phyloP scores from a whole-genome alignment of 1,284 basidiomycete genomes.

The Cerioporus squamosus region DNA sequence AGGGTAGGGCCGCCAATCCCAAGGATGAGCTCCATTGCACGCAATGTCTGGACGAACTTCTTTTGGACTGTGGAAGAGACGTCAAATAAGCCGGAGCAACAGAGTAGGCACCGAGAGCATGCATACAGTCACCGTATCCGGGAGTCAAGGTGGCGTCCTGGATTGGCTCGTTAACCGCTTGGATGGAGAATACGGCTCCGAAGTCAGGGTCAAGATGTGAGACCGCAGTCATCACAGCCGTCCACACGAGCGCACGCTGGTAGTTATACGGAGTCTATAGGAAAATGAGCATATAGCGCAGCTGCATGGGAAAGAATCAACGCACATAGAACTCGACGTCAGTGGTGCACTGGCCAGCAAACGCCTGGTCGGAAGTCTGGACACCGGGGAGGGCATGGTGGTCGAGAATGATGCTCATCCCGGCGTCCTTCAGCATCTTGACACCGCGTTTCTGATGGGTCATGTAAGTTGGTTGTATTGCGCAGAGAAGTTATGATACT shows the following conservation, averaged over 20 bases:
- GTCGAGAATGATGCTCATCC: slow-evolving; percentile 71
- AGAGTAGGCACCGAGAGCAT: neutral
- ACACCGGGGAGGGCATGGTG: slow-evolving; percentile 81
- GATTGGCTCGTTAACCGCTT: slow-evolving; percentile 79
- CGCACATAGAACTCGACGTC: slow-evolving; percentile 75
- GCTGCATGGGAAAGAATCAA: neutral
- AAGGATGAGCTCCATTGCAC: slow-evolving; percentile 63
- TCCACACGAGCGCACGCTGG: slow-evolving; percentile 75
- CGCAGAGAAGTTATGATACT: slow-evolving; percentile 17
- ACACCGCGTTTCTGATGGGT: slow-evolving; percentile 59
- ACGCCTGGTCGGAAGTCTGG: slow-evolving; percentile 59
- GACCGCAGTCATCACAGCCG: slow-evolving; percentile 81
- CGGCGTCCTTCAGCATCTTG: slow-evolving; percentile 57
- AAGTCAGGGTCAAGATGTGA: slow-evolving; percentile 75
- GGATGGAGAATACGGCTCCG: slow-evolving; percentile 64
- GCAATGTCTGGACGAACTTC: slow-evolving; percentile 69
- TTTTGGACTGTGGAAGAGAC: slow-evolving; percentile 55
- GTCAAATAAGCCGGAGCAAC: too few species aligned
- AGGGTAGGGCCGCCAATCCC: slow-evolving; percentile 60
- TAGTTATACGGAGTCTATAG: slow-evolving; percentile 71
- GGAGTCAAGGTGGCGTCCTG: slow-evolving; percentile 70
- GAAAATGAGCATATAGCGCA: neutral
- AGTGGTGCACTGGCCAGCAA: slow-evolving; percentile 72
- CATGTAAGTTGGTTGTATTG: neutral
- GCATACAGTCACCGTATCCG: slow-evolving; percentile 66